Conservation (phyloP, 768 basidiomycete species). For the Russula ochroleuca region DNA sequence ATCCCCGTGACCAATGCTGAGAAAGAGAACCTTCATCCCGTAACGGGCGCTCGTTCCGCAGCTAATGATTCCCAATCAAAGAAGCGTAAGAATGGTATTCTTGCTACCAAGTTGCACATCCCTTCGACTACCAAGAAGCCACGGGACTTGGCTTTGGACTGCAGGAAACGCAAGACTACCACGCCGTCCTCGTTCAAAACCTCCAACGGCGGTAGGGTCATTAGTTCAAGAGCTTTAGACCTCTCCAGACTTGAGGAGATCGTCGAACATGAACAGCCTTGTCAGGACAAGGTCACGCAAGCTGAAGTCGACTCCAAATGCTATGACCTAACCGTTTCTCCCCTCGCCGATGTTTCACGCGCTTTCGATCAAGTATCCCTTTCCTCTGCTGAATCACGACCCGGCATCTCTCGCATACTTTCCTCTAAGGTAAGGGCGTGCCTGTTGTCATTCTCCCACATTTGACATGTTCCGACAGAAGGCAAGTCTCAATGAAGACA, state of each 20-base stretch:
- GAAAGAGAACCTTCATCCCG: conserved; percentile 77
- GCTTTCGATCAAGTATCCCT: conserved; percentile 50
- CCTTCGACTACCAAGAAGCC: conserved; percentile 42
- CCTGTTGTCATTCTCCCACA: neutral
- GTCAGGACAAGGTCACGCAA: conserved; percentile 46
- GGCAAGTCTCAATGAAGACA: conserved; percentile 11
- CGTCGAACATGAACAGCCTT: conserved; percentile 50
- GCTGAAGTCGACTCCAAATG: conserved; percentile 65
- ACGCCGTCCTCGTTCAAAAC: conserved; percentile 30
- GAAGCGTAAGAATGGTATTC: conserved; percentile 59
- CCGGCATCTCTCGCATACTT: conserved; percentile 8
- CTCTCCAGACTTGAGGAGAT: conserved; percentile 41
- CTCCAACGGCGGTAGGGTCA: conserved; percentile 12
- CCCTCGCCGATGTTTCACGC: conserved; percentile 68
- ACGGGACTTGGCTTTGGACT: conserved; percentile 39
- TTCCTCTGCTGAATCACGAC: conserved; percentile 22
- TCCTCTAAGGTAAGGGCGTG: conserved; percentile 17
- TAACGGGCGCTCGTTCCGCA: conserved; percentile 60
- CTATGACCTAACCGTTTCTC: conserved; percentile 74
- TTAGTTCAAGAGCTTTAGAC: conserved; percentile 25
- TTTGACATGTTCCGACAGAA: conserved; percentile 19
- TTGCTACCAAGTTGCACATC: conserved; percentile 48
- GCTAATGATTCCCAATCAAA: conserved; percentile 41
- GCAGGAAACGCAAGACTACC: conserved; percentile 58
- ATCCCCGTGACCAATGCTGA: conserved; percentile 37